Base-by-base conservation (phyloP, 495 filamentous ascomycete genomes). In the Lophium mytilinum region DNA sequence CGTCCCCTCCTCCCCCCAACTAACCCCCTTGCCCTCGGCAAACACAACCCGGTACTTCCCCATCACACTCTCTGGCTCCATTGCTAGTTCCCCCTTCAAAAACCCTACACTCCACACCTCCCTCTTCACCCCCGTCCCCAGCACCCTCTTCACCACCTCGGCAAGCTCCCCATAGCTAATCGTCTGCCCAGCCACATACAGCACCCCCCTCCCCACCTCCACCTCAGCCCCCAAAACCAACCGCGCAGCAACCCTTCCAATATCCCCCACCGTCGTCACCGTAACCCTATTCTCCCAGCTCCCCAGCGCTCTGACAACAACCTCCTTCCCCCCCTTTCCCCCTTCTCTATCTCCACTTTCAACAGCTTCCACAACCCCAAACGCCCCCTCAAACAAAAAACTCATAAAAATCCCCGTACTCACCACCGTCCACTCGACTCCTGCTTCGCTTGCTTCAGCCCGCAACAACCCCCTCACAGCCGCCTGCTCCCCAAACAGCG, bases 361-460 rank as follows among this genome's bases (percentile, higher is more conserved):
- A n/a, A 58, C 53, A 1, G 62, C 37, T 57, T 71, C 68, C 9
- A 85, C 80, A 18, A 84, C 75, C 0, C 80, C 82, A 67, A 82
- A 86, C 9, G 48, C 73, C 1, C 68, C 65, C 65, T 78, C 72
- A 61, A 87, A 83, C 30, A 85, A 64, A 64, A 85, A 86, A 53
- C 75, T 81, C 58, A 77, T 82, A 59, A 86, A 86, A 68, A 88
- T 73, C 12, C 84, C 83, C 30, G 78, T 80, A 17, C 75, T 80
- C 10, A 85, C 73, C 43, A 86, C 77, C 9, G 71, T 66, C 84
- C 83, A 86, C 36, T 69, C 63, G 5, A 76, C 79, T 33, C 57
- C 50, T 0, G 49, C 52, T 37, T 62, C 17, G n/a, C 21, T 49
- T 14, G 50, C 46, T 64, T 83, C 78, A 7, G 61, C 61, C 4